Percentiles rank a stretch among this genome's conserved stretches.
phyloP scores from a whole-genome alignment of 1,139 yeast species.

The Casaregolazyma suthepensis region DNA sequence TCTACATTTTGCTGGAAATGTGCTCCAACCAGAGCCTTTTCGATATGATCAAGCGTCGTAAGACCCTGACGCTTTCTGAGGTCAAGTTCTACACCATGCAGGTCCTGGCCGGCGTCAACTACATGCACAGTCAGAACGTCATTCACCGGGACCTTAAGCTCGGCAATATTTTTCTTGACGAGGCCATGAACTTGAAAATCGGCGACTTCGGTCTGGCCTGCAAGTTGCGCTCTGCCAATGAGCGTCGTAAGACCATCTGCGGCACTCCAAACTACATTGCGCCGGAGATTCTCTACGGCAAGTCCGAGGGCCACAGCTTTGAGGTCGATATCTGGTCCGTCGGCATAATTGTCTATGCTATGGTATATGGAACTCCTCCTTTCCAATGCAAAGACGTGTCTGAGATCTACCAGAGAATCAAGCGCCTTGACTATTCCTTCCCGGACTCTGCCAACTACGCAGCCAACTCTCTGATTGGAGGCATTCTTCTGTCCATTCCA shows the following conservation, averaged over 20 bases:
- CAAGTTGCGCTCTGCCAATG: slow-evolving; percentile 60
- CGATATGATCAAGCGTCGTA: slow-evolving; percentile 85
- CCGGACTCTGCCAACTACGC: slow-evolving; percentile 62
- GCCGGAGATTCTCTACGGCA: slow-evolving; percentile 91
- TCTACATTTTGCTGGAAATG: slow-evolving; percentile 85
- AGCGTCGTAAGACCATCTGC: slow-evolving; percentile 86
- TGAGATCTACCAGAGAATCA: slow-evolving; percentile 85
- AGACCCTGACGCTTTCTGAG: slow-evolving; percentile 81
- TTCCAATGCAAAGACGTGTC: slow-evolving; percentile 95
- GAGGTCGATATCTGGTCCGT: slow-evolving; percentile 97
- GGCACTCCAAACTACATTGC: slow-evolving; percentile 98
- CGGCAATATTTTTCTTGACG: slow-evolving; percentile 91
- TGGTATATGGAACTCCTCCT: slow-evolving; percentile 91
- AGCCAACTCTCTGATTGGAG: slow-evolving; percentile 65
- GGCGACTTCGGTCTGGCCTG: slow-evolving; percentile 98
- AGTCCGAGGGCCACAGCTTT: slow-evolving; percentile 74
- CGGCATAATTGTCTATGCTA: slow-evolving; percentile 91
- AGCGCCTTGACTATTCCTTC: slow-evolving; percentile 71
- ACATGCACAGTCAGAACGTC: slow-evolving; percentile 88
- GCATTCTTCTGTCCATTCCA: slow-evolving; percentile 74
- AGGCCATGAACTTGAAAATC: slow-evolving; percentile 84
- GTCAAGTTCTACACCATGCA: slow-evolving; percentile 87
- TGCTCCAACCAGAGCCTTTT: slow-evolving; percentile 63
- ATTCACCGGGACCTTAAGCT: slow-evolving; percentile 92
- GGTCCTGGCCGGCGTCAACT: slow-evolving; percentile 87